These are phyloP conservation scores for Tricharina praecox DNA, from an alignment of 495 filamentous ascomycete genomes.

Conservation along the genomic window DNA sequence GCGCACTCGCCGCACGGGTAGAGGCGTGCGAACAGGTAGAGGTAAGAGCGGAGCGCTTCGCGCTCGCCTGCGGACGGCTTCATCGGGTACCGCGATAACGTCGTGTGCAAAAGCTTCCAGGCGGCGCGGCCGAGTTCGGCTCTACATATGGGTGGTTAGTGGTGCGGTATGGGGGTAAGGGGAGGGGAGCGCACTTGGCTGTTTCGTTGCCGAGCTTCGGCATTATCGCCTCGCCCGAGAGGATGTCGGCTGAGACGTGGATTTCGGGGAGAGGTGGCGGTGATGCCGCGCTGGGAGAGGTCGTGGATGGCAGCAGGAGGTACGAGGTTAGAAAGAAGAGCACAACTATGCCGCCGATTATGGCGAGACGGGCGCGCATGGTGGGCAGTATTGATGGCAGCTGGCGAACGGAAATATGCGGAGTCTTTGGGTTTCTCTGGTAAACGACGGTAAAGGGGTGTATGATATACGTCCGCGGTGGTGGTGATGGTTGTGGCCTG, in stretches of 20 bases:
- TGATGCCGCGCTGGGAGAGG: conserved; percentile 1
- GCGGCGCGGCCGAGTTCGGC: conserved; percentile 11
- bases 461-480: too few species aligned
- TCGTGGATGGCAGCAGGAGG: conserved; percentile 9
- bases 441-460: too few species aligned
- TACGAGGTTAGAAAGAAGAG: conserved; percentile 18
- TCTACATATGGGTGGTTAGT: background rate
- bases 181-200: conserved; percentile 41
- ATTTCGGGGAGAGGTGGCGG: background rate
- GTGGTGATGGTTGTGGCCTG: too few species aligned
- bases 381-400: too few species aligned
- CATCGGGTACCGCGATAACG: conserved; percentile 83
- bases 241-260: conserved; percentile 25
- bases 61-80: conserved; percentile 68
- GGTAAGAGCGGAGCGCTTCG: conserved; percentile 63
- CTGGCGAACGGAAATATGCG: too few species aligned
- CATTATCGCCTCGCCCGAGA: conserved; percentile 68
- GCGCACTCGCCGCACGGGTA: conserved; percentile 97
- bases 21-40: conserved; percentile 76
- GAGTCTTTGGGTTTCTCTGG: too few species aligned
- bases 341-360: conserved; percentile 9
- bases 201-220: conserved; percentile 87
- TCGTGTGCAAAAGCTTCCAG: conserved; percentile 66
- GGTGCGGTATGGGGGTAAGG: background rate
- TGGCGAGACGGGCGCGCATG: conserved; percentile 10